phyloP scores from a whole-genome alignment of 495 filamentous ascomycete species.

The Aspergillus bertholletiae region DNA sequence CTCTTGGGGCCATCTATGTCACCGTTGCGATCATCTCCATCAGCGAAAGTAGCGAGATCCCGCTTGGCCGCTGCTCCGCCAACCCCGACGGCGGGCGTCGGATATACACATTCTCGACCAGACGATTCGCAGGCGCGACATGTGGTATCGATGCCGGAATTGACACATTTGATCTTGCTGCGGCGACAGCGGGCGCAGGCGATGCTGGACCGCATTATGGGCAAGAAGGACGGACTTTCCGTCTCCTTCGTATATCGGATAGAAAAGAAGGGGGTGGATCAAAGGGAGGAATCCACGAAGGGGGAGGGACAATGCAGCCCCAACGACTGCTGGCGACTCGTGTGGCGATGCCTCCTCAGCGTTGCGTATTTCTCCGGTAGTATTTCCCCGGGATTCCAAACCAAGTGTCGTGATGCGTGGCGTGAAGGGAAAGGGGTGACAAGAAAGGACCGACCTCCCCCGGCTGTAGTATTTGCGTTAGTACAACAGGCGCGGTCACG shows the following conservation, averaged over 20 bases:
- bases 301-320: conserved; percentile 15
- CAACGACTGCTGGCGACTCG: conserved; percentile 15
- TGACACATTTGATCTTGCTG: conserved; percentile 83
- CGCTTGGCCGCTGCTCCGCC: conserved; percentile 53
- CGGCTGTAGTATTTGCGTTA: conserved; percentile 1
- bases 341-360: conserved; percentile 9
- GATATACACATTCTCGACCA: conserved; percentile 75
- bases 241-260: conserved; percentile 10
- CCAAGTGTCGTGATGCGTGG: background rate
- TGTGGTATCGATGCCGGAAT: conserved; percentile 66
- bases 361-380: conserved; percentile 23
- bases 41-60: conserved; percentile 43
- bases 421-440: conserved; percentile 8
- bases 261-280: background rate
- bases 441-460: conserved; percentile 13
- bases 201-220: conserved; percentile 69
- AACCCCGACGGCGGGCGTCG: conserved; percentile 55
- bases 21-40: conserved; percentile 56
- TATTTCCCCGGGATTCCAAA: conserved; percentile 23
- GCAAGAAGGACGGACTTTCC: conserved; percentile 18
- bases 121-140: conserved; percentile 76
- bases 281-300: conserved; percentile 1
- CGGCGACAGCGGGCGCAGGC: conserved; percentile 75
- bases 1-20: conserved; percentile 59
- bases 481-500: conserved; percentile 5